Base-by-base conservation (phyloP, 306 rosid genomes). In the Casuarina equisetifolia region DNA sequence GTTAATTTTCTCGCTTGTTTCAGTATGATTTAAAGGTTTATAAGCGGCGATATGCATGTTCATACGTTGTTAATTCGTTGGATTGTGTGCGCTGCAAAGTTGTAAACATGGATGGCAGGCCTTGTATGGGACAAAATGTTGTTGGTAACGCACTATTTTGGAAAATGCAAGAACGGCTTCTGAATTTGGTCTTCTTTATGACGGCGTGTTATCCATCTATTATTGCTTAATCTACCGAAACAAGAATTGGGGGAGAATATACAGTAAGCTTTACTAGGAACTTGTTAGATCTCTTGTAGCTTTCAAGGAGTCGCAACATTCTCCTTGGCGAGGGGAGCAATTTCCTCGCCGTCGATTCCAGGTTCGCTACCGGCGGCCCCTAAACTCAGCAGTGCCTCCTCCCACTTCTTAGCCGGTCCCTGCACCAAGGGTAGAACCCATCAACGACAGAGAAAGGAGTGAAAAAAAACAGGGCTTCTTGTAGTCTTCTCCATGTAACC, bases 321-420 rank as follows among this genome's bases (percentile, higher is more conserved):
- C 80, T 92, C 97, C 89, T 83, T 92, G 53, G 92, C 86, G 8
- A 76, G 93, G 42, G 96, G 97, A 78, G 96, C 88, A 59, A 90
- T 88, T 80, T 92, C 97, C 79, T 92, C 91, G 38, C 92, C 92
- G 25, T 85, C 93, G 5, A 67, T 79, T 32, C 97, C 96, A 9
- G 91, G 86, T 80, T 86, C 81, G 62, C 91, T 84, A 48, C 85
- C 84, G 11, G 84, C 86, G 63, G 87, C 93, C 17, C 88, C 97
- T 85, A 92, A 73, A 74, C 74, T 86, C 40, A 90, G 84, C 76
- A 92, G 84, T 32, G 74, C 77, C 49, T 88, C 87, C 82, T 92
- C 97, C 97, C 97, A 92, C 81, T 85, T 86, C 84, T 89, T 90
- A 25, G 93, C 93, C 72, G 97, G 96, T 38, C 85, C 91, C 97